Base-by-base conservation (phyloP, 192 early-diverging fungal genomes). In the Coemansia sp. region DNA sequence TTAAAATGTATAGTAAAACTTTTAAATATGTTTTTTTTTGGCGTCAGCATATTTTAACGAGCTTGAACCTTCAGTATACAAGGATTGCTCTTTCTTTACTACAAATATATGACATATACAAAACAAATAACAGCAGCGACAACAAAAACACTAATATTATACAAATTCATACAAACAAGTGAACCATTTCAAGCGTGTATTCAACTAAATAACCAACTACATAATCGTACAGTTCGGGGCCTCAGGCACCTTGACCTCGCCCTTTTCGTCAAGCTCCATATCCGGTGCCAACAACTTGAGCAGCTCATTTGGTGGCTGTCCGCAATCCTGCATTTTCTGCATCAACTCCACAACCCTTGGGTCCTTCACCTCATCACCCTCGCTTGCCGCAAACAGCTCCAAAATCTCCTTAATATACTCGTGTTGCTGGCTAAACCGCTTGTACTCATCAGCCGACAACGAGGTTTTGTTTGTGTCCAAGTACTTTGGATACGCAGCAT, bases 281-380 rank as follows among this genome's bases (percentile, higher is more conserved):
- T 92, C 97, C 10, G 97, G 97, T 15, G 93, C 93, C 65, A 98
- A 72, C 25, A 94, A 90, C 63, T 92, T 88, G 62, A 99, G 70
- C 19, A 99, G 83, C 58, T 89, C 94, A 43, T 89, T 85, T 5
- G 97, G 97, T 19, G 97, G 97, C 67, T 97, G 94, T 32, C 97
- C 97, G 49, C 85, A 88, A 39, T 94, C 93, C 88, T 99, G 96
- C 92, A 99, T 95, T 87, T 94, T 78, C 79, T 93, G 89, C 96
- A 99, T 97, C 58, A 99, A 84, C 52, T 94, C 91, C n/a, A 90
- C 85, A 48, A 98, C 87, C 60, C 90, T 90, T n/a, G 72, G 68
- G 37, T 87, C 90, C 49, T 90, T 89, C 64, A 83, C 87, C 45
- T 83, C 62, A 3, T 88, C 86, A 1, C 69, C 82, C n/a, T 53